Evolutionary conservation across 495 filamentous ascomycete genomes (phyloP).

Genomic region (Lasiosphaeria miniovina): DNA sequence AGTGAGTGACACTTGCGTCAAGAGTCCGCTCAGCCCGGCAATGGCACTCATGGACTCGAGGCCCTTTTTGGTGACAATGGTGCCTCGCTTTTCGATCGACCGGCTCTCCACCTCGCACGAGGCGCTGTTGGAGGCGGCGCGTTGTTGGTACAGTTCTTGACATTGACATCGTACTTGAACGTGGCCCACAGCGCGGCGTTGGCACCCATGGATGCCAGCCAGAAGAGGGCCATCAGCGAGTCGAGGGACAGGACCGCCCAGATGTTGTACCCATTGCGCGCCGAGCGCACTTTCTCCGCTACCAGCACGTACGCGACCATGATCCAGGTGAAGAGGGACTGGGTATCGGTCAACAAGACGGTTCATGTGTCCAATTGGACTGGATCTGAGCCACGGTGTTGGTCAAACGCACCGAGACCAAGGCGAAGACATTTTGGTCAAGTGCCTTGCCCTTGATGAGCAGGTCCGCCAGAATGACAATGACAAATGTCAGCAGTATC

Average conservation of each 20-base stretch:
- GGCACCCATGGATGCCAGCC: conserved; percentile 46
- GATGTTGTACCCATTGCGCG: conserved; percentile 40
- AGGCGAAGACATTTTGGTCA: conserved; percentile 25
- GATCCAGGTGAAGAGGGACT: conserved; percentile 48
- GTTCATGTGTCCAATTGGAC: conserved; percentile 1
- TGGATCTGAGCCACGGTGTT: background rate
- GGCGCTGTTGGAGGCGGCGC: conserved; percentile 35
- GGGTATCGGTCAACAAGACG: background rate
- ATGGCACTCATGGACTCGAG: conserved; percentile 37
- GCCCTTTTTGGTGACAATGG: conserved; percentile 26
- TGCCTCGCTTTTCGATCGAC: conserved; percentile 24
- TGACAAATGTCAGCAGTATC: conserved; percentile 36
- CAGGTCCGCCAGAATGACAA: conserved; percentile 36
- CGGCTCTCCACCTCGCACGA: conserved; percentile 30
- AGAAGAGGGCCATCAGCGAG: conserved; percentile 44
- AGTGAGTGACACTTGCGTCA: conserved; percentile 24
- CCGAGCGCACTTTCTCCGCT: conserved; percentile 37
- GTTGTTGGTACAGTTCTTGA: conserved; percentile 35
- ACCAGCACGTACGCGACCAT: conserved; percentile 39
- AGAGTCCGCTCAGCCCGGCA: conserved; percentile 43
- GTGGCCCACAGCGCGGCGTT: conserved; percentile 39
- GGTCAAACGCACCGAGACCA: conserved; percentile 39
- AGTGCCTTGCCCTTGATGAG: conserved; percentile 46
- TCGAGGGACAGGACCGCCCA: conserved; percentile 47
- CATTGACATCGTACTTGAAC: conserved; percentile 33